Evolutionary conservation across 176 grass and related monocot genomes (phyloP).

Genomic region (Saccharum officinarum): DNA sequence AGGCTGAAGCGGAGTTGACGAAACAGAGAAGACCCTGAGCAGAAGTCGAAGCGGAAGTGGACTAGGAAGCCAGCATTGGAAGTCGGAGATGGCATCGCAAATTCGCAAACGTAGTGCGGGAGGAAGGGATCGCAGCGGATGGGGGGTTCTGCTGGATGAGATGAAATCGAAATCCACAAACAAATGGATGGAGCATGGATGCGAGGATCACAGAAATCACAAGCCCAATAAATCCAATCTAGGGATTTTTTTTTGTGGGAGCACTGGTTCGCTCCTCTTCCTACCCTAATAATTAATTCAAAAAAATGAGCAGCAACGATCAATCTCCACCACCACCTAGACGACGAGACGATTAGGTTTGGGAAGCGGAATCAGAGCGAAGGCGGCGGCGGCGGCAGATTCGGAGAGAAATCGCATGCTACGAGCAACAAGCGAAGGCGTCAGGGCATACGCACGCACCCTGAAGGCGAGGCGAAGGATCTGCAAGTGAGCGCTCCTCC

Average conservation of each 20-base stretch:
- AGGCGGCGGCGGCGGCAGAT: background rate
- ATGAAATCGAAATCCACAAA: background rate
- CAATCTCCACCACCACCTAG: background rate
- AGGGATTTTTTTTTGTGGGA: background rate
- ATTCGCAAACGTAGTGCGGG: background rate
- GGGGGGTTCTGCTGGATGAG: background rate
- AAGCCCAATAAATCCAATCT: background rate
- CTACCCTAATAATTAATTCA: background rate
- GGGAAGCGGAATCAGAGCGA: no score
- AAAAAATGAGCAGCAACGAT: background rate
- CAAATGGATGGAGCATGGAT: background rate
- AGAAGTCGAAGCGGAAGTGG: background rate
- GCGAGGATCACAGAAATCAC: background rate
- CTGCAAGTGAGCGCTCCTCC: background rate
- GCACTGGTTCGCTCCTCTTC: background rate
- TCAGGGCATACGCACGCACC: background rate
- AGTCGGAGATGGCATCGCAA: background rate
- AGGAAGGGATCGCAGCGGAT: no score
- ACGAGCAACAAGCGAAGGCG: background rate
- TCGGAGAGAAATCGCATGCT: background rate
- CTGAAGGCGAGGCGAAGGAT: background rate
- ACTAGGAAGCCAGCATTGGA: background rate
- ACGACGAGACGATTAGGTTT: background rate
- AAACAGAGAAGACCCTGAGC: background rate
- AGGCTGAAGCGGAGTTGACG: background rate